phyloP scores from a whole-genome alignment of 1,284 basidiomycete species.

The Trametes pubescens region DNA sequence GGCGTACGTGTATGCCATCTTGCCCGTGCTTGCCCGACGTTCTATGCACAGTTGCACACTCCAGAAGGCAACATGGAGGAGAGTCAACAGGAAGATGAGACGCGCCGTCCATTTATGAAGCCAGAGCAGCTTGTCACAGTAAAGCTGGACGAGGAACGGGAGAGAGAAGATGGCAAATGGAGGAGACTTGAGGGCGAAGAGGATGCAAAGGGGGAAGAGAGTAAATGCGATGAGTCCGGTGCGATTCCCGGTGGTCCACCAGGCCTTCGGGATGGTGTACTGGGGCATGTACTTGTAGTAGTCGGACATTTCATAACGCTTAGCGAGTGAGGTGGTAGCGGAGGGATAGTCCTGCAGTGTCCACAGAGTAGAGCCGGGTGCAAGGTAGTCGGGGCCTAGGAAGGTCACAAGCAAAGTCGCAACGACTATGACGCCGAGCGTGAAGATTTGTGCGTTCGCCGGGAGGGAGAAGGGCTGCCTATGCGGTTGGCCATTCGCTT shows the following conservation, averaged over 20 bases:
- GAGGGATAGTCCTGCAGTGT: constrained; percentile 31
- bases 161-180: constrained; percentile 86
- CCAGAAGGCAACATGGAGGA: constrained; percentile 80
- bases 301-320: constrained; percentile 40
- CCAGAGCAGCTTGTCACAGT: constrained; percentile 81
- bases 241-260: constrained; percentile 81
- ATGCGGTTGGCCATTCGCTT: constrained; percentile 45
- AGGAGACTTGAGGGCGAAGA: constrained; percentile 83
- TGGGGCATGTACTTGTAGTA: constrained; percentile 53
- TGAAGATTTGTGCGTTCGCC: constrained; percentile 67
- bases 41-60: constrained; percentile 75
- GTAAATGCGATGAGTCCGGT: constrained; percentile 84
- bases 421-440: constrained; percentile 52
- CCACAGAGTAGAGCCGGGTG: constrained; percentile 60
- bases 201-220: constrained; percentile 77
- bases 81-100: constrained; percentile 76
- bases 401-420: constrained; percentile 57
- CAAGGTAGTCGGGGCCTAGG: constrained; percentile 80
- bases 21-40: constrained; percentile 47
- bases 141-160: constrained; percentile 70
- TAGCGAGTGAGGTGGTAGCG: constrained; percentile 41
- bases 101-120: constrained; percentile 80
- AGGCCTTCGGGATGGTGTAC: constrained; percentile 74
- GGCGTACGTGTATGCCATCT: constrained; percentile 66
- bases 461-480: constrained; percentile 61